These are phyloP conservation scores for Cystoderma amianthinum DNA, from an alignment of 768 basidiomycete species.

Conservation along the genomic window DNA sequence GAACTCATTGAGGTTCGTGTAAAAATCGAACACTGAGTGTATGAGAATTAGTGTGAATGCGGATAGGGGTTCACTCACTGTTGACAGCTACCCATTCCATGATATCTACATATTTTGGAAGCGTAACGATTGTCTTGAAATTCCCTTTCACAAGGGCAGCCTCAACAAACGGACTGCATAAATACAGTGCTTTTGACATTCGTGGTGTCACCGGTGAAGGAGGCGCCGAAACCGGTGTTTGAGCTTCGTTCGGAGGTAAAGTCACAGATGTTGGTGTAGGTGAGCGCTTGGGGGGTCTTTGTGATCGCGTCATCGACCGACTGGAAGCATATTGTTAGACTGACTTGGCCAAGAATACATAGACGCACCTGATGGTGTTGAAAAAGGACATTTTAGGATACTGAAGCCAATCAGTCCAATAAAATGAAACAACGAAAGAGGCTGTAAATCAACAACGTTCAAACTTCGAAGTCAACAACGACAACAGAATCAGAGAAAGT, in stretches of 20 bases:
- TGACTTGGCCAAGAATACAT: slow-evolving; percentile 1
- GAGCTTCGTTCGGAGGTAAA: slow-evolving; percentile 40
- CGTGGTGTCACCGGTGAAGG: slow-evolving; percentile 26
- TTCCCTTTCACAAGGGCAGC: slow-evolving; percentile 95
- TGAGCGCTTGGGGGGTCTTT: slow-evolving; percentile 65
- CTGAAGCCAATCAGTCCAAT: slow-evolving; percentile 25
- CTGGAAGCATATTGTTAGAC: slow-evolving; percentile 23
- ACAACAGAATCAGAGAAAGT: background rate
- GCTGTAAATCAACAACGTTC: background rate
- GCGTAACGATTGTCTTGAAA: slow-evolving; percentile 94
- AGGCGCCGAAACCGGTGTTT: too few relatives aligned
- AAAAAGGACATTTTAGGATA: slow-evolving; percentile 69
- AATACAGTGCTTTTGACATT: slow-evolving; percentile 65
- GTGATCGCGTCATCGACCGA: slow-evolving; percentile 66
- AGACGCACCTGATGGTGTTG: slow-evolving; percentile 73
- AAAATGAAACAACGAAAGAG: slow-evolving; percentile 3
- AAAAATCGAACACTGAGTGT: slow-evolving; percentile 88
- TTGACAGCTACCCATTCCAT: slow-evolving; percentile 90
- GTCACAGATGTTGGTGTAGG: slow-evolving; percentile 69
- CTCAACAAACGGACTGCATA: slow-evolving; percentile 95
- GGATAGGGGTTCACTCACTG: slow-evolving; percentile 42
- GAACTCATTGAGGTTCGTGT: slow-evolving; percentile 94
- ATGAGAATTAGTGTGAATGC: background rate
- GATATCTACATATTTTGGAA: slow-evolving; percentile 96
- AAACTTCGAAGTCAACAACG: background rate